Conservation (phyloP, 2,329 filamentous ascomycete genomes). For the Sporothrix inflata region DNA sequence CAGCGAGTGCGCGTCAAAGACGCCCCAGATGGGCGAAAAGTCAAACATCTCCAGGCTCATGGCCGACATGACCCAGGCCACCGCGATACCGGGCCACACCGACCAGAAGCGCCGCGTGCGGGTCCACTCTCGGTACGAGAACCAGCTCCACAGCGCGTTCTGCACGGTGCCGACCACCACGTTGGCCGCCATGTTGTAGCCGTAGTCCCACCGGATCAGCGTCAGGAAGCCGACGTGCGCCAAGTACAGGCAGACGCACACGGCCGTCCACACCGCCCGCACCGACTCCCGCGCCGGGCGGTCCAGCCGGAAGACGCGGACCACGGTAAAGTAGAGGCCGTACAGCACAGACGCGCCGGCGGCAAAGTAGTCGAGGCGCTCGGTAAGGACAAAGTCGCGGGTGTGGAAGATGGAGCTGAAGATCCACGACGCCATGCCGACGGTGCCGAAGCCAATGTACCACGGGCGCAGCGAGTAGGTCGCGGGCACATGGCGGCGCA, state of each 20-base stretch:
- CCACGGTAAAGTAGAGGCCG: constrained; percentile 81
- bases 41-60: constrained; percentile 97
- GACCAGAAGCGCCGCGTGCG: constrained; percentile 77
- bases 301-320: constrained; percentile 85
- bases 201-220: constrained; percentile 89
- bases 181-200: constrained; percentile 97
- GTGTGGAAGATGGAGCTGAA: constrained; percentile 93
- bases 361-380: constrained; percentile 95
- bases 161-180: constrained; percentile 78
- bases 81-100: constrained; percentile 85
- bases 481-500: constrained; percentile 71
- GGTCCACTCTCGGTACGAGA: constrained; percentile 74
- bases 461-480: constrained; percentile 77
- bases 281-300: constrained; percentile 42
- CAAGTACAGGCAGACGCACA: constrained; percentile 72
- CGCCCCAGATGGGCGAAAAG: constrained; percentile 81
- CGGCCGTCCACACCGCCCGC: constrained; percentile 72
- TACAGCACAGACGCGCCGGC: constrained; percentile 90
- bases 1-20: constrained; percentile 89
- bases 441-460: constrained; percentile 78
- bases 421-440: constrained; percentile 81
- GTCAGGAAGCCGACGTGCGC: constrained; percentile 83
- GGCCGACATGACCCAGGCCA: constrained; percentile 86
- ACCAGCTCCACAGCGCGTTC: constrained; percentile 84
- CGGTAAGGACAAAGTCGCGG: constrained; percentile 80